Base-by-base conservation (phyloP, 345 rosid genomes). In the Rhodamnia rubescens region DNA sequence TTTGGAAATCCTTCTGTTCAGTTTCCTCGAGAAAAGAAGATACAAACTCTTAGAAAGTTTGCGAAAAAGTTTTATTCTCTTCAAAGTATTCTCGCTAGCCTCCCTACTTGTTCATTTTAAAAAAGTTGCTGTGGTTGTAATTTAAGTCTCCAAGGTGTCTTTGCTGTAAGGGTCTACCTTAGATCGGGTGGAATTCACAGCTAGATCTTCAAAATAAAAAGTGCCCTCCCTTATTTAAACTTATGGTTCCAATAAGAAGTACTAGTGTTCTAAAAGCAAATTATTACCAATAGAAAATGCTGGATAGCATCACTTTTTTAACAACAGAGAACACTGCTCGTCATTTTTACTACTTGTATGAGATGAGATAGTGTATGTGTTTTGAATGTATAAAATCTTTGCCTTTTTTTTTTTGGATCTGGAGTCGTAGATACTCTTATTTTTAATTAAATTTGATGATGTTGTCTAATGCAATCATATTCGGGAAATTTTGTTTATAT, bases 41-140 rank as follows among this genome's bases (percentile, higher is more conserved):
- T 92, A 36, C 59, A 86, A 80, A 78, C 89, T 49, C 92, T 93
- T 53, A 49, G 74, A 22, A 87, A 84, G 87, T 89, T 93, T 88
- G 88, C 91, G 1, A 56, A 85, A 47, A 90, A 86, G 58, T 88
- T 93, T 22, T 16, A 82, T 27, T 82, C 86, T 85, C 82, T 91
- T 75, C 87, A 88, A 86, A 82, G 95, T 93, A 90, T 89, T 83
- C 83, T 49, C 4, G 6, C 83, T 47, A 13, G 36, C 74, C 15
- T 82, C 69, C 74, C 53, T 40, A 54, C 47, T 32, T 58, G 42
- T 74, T 69, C 82, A 58, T 82, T 44, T 53, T 36, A 50, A 49
- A 59, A 56, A 16, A 47, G 27, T 32, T 42, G 1, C 42, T 53
- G 11, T 82, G 20, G 47, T 36, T 36, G 80, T 9, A 69, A 69